Evolutionary conservation across 176 grass and related monocot genomes (phyloP).

Genomic region (Puccinellia tenuiflora): DNA sequence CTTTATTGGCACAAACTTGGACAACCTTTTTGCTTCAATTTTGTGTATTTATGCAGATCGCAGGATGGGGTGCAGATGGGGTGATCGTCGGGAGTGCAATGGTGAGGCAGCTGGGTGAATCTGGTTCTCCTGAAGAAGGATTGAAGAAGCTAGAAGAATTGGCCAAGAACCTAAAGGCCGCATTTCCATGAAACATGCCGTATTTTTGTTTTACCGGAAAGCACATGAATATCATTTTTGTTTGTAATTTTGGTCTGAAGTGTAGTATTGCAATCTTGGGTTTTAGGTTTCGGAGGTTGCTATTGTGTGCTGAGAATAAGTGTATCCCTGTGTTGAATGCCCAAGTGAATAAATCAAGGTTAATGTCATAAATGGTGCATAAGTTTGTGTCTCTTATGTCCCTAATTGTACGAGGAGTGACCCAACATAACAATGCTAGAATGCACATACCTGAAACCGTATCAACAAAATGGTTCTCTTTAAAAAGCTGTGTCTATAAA

Average conservation of each 20-base stretch:
- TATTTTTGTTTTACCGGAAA: neutral
- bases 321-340: constrained; percentile 14
- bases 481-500: no score
- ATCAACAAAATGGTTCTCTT: neutral
- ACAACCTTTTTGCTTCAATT: neutral
- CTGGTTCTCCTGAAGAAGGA: constrained; percentile 78
- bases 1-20: neutral
- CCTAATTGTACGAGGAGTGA: neutral
- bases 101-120: constrained; percentile 69
- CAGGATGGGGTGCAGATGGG: constrained; percentile 86
- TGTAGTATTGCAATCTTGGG: neutral
- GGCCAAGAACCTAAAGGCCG: constrained; percentile 68
- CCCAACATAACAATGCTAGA: no score
- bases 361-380: neutral
- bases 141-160: constrained; percentile 78
- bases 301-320: constrained; percentile 37
- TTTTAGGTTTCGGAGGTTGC: neutral
- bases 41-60: constrained; percentile 43
- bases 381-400: neutral
- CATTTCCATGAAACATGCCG: constrained; percentile 53
- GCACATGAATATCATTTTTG: neutral
- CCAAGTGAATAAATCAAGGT: constrained; percentile 28
- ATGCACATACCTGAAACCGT: no score
- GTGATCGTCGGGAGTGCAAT: constrained; percentile 91
- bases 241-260: constrained; percentile 1